These are phyloP conservation scores for Ramaria rubella DNA, from an alignment of 768 basidiomycete genomes.

Conservation along the genomic window DNA sequence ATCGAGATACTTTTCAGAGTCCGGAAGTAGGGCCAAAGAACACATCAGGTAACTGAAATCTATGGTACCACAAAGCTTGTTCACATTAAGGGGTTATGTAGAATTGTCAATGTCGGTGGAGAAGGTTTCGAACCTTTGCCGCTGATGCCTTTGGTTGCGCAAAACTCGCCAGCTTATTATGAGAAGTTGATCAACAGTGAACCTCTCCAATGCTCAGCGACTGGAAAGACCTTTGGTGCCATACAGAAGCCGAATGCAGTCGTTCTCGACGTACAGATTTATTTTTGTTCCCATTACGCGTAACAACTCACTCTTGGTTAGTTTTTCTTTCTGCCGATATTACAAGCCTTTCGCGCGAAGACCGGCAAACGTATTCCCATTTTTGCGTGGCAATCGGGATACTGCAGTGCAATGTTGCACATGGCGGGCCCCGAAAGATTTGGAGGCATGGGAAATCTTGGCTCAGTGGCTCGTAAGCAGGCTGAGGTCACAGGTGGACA, in stretches of 20 bases:
- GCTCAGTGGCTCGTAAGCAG: background rate
- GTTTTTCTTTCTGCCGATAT: background rate
- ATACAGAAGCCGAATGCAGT: background rate
- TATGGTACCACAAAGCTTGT: background rate
- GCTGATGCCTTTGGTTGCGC: background rate
- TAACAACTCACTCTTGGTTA: background rate
- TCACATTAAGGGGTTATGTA: background rate
- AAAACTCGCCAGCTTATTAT: background rate
- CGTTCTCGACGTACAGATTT: background rate
- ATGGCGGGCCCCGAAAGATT: background rate
- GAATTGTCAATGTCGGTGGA: background rate
- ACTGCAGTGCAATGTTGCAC: background rate
- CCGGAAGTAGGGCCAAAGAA: background rate
- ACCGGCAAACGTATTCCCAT: background rate
- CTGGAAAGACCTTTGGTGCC: background rate
- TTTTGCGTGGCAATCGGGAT: background rate
- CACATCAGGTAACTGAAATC: conserved; percentile 2
- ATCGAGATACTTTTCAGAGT: background rate
- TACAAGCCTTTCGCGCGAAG: background rate
- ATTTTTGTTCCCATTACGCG: background rate
- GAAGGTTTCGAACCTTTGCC: background rate
- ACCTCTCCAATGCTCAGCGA: background rate
- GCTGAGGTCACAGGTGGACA: background rate
- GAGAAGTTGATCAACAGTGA: background rate
- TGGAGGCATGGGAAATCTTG: background rate